Conservation (phyloP, 139 green algal genomes). For the Tetradesmus lagerheimii region DNA sequence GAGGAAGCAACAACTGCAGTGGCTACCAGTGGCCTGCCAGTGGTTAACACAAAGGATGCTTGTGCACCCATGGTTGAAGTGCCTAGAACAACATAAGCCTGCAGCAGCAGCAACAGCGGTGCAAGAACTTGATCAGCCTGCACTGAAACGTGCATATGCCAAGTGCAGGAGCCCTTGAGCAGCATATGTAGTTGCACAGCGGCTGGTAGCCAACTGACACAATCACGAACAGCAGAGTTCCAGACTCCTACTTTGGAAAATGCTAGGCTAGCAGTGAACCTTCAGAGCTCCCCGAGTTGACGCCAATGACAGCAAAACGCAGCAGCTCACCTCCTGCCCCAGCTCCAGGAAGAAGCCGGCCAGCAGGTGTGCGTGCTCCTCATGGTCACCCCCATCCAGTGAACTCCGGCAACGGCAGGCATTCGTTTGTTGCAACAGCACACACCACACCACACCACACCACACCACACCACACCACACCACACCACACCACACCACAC, state of each 20-base stretch:
- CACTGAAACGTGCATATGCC: not conserved
- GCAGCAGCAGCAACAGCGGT: not conserved
- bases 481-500: too few relatives aligned
- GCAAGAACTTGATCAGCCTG: not conserved
- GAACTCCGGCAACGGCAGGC: slow-evolving; percentile 46
- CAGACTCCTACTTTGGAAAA: too few relatives aligned
- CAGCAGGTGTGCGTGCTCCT: slow-evolving; percentile 71
- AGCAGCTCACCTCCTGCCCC: slow-evolving; percentile 63
- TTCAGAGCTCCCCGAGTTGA: too few relatives aligned
- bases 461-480: too few relatives aligned
- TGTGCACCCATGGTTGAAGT: slow-evolving; percentile 52
- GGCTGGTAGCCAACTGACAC: not conserved
- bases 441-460: too few relatives aligned
- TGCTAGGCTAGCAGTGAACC: too few relatives aligned
- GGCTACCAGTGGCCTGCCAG: slow-evolving; percentile 37
- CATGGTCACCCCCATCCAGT: slow-evolving; percentile 52
- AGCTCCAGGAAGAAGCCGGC: slow-evolving; percentile 65
- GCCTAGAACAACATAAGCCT: slow-evolving; percentile 71
- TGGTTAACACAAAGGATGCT: slow-evolving; percentile 69
- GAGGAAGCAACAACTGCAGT: not conserved
- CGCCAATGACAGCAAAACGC: too few relatives aligned
- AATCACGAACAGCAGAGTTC: too few relatives aligned
- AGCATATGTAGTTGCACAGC: not conserved
- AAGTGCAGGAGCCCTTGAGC: not conserved
- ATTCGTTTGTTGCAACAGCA: too few relatives aligned